These are phyloP conservation scores for Sporothrix luriei DNA, from an alignment of 2,329 filamentous ascomycete species.

Conservation along the genomic window DNA sequence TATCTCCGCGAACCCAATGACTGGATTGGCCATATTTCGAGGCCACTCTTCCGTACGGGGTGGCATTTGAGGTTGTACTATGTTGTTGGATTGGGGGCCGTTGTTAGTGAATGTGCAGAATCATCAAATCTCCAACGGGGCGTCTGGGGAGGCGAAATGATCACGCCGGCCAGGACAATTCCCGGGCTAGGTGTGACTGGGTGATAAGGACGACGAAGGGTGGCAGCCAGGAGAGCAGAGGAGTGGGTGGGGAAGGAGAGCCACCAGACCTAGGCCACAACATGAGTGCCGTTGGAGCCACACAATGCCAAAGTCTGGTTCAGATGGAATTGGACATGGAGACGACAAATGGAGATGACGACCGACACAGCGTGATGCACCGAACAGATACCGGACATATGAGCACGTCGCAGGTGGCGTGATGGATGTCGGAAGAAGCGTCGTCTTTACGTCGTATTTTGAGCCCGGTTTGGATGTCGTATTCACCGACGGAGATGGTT, in stretches of 20 bases:
- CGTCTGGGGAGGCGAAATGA: too few relatives aligned
- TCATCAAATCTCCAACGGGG: too few relatives aligned
- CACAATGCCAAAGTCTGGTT: not conserved
- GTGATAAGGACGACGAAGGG: not conserved
- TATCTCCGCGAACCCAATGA: not conserved
- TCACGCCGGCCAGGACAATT: too few relatives aligned
- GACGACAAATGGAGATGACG: not conserved
- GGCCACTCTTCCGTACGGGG: not conserved
- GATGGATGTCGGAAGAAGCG: not conserved
- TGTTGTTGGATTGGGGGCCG: not conserved
- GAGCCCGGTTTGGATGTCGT: not conserved
- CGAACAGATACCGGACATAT: not conserved
- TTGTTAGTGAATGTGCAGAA: not conserved
- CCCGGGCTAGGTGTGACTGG: not conserved
- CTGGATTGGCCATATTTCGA: not conserved
- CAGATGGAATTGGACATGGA: not conserved
- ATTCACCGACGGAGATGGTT: not conserved
- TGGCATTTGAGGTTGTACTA: too few relatives aligned
- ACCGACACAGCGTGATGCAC: not conserved
- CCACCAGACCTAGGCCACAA: not conserved
- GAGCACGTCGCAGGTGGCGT: not conserved
- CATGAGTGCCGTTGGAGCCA: constrained; percentile 12
- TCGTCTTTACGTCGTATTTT: not conserved
- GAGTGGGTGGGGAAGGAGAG: not conserved
- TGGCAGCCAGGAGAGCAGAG: constrained; percentile 8